phyloP scores from a whole-genome alignment of 1,284 basidiomycete species.

The Cystobasidium slooffiae region DNA sequence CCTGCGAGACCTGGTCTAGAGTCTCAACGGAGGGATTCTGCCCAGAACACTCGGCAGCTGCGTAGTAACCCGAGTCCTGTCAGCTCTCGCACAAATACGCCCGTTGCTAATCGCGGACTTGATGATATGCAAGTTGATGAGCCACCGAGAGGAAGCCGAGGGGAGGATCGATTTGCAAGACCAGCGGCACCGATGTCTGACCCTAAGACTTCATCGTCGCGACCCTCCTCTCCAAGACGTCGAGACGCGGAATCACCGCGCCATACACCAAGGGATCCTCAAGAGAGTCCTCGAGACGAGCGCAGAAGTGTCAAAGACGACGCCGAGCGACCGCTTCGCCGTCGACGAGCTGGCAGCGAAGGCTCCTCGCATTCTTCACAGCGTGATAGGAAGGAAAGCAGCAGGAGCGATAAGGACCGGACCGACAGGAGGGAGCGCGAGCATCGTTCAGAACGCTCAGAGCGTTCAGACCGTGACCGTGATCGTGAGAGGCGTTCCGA shows the following conservation, averaged over 20 bases:
- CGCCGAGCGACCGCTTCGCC: neutral
- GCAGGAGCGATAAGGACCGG: slow-evolving; percentile 42
- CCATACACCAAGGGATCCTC: slow-evolving; percentile 4
- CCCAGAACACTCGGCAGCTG: neutral
- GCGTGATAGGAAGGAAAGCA: slow-evolving; percentile 28
- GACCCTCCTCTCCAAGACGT: slow-evolving; percentile 25
- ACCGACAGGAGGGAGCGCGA: slow-evolving; percentile 55
- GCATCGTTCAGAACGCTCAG: slow-evolving; percentile 43
- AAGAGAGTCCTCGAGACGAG: slow-evolving; percentile 27
- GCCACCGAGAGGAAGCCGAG: neutral
- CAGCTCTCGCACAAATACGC: slow-evolving; percentile 4
- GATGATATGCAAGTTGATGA: slow-evolving; percentile 29
- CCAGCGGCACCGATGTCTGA: neutral
- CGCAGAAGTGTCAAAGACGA: slow-evolving; percentile 20
- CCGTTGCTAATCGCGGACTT: neutral
- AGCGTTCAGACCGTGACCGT: slow-evolving; percentile 55
- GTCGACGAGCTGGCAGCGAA: slow-evolving; percentile 40
- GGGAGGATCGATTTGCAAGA: slow-evolving; percentile 13
- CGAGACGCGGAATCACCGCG: slow-evolving; percentile 13
- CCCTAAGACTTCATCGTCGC: neutral
- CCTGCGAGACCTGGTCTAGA: slow-evolving; percentile 2
- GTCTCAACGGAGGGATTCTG: neutral
- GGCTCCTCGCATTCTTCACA: slow-evolving; percentile 42
- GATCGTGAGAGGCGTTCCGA: slow-evolving; percentile 58
- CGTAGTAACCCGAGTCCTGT: slow-evolving; percentile 40